Percentiles rank a stretch among this genome's conserved stretches.
Conservation (phyloP, 768 basidiomycete species). For the Pisolithus tinctorius region DNA sequence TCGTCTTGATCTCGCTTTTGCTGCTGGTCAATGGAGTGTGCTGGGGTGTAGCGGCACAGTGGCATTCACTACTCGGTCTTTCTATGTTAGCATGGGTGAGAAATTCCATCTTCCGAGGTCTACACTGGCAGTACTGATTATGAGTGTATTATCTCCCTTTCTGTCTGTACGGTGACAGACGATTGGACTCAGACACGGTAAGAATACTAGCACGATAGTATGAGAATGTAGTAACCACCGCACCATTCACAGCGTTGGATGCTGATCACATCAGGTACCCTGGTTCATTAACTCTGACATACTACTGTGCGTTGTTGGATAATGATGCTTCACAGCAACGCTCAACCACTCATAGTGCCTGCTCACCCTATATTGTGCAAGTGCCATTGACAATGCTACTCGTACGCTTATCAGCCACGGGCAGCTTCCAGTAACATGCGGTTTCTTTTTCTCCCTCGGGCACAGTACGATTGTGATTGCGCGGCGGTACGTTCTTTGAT, state of each 20-base stretch:
- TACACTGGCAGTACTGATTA: neutral
- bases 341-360: slow-evolving; percentile 5
- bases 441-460: slow-evolving; percentile 84
- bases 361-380: neutral
- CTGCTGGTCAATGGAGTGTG: slow-evolving; percentile 57
- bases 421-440: slow-evolving; percentile 78
- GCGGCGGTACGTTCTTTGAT: slow-evolving; percentile 47
- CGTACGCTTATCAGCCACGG: slow-evolving; percentile 68
- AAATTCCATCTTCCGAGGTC: neutral
- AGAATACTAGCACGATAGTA: slow-evolving; percentile 10
- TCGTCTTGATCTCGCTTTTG: slow-evolving; percentile 51
- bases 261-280: slow-evolving; percentile 84
- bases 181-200: slow-evolving; percentile 76
- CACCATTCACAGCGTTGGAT: slow-evolving; percentile 52
- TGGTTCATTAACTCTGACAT: neutral
- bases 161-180: slow-evolving; percentile 39
- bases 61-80: slow-evolving; percentile 53
- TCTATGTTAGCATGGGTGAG: slow-evolving; percentile 81
- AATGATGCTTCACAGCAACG: neutral
- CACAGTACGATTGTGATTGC: slow-evolving; percentile 87
- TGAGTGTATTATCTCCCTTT: neutral
- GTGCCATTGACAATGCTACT: slow-evolving; percentile 90
- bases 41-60: slow-evolving; percentile 58
- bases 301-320: too few relatives aligned
- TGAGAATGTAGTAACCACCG: neutral